Evolutionary conservation across 176 grass and related monocot species (phyloP).

Genomic region (Oryza officinalis): DNA sequence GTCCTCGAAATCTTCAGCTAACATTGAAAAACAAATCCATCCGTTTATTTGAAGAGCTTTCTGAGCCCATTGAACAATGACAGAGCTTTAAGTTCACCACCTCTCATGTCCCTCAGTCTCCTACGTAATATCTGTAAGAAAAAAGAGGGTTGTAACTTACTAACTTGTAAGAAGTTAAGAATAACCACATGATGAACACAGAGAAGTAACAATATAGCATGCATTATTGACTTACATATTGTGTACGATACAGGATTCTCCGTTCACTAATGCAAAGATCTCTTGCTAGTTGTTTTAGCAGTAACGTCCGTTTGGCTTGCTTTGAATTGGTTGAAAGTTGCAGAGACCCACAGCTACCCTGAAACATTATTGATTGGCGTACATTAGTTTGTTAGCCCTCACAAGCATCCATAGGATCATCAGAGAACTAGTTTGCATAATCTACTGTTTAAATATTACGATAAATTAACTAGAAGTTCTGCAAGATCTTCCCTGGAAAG

Average conservation of each 20-base stretch:
- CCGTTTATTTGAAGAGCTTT: slow-evolving; percentile 77
- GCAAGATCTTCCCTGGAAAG: slow-evolving; percentile 16
- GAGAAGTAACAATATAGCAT: slow-evolving; percentile 2
- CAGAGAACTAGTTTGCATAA: background rate
- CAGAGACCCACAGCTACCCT: slow-evolving; percentile 47
- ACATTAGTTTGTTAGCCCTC: background rate
- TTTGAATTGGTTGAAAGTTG: slow-evolving; percentile 56
- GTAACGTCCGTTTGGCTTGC: slow-evolving; percentile 72
- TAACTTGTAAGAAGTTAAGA: background rate
- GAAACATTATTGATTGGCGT: slow-evolving; percentile 29
- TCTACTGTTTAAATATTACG: background rate
- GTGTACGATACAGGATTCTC: slow-evolving; percentile 84
- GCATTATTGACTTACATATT: slow-evolving; percentile 61
- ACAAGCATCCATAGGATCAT: background rate
- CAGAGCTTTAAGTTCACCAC: slow-evolving; percentile 82
- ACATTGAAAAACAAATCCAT: background rate
- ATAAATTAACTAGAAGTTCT: background rate
- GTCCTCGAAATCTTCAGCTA: background rate
- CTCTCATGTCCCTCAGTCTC: slow-evolving; percentile 89
- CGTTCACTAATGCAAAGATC: slow-evolving; percentile 86
- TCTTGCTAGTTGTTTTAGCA: slow-evolving; percentile 85
- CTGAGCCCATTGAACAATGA: slow-evolving; percentile 82
- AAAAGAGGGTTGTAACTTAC: background rate
- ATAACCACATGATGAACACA: background rate
- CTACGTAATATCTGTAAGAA: slow-evolving; percentile 70